Base-by-base conservation (phyloP, 2,329 filamentous ascomycete genomes). In the Blumeriella jaapii region DNA sequence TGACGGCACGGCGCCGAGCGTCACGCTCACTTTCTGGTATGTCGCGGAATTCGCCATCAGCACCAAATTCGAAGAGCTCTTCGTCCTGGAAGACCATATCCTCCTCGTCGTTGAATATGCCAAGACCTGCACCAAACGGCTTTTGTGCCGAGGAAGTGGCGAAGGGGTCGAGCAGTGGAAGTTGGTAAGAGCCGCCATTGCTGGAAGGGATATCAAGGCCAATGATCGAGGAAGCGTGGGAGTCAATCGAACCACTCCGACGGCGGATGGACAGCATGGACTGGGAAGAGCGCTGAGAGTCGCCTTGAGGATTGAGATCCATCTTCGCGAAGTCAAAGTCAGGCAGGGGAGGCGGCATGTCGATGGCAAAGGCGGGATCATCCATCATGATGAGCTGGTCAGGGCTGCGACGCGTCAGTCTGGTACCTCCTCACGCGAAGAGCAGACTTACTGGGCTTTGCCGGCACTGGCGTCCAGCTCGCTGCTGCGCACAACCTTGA, bases 341-440 rank as follows among this genome's bases (percentile, higher is more conserved):
- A 38, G 80, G 64, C 1, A 68, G 62, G 1, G 77, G 72, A 16
- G 85, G 62, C 20, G 65, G 62, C 20, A 76, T 65, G 27, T 79
- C 74, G 0, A 79, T 76, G 7, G 82, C 59, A 53, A 96, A 95
- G 26, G 73, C 68, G 1, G 86, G 85, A 51, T 96, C 89, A 50
- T 96, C 84, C 35, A 72, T 65, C 2, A 96, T 65, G 3, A 85
- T 64, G 37, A 95, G 75, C 47, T 87, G 78, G 15, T 82, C 74
- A 4, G 72, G 75, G 49, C 84, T 94, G 46, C 11, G 5, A 34
- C 8, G 14, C 11, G 23, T 47, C 25, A 46, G 36, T 16, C 13
- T n/a, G n/a, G n/a, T 13, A n/a, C 24, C 7, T 14, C 16, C 19
- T 22, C 27, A 4, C 22, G 22, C 1, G 8, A 15, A 8, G 31